These are phyloP conservation scores for Xylariaceae sp. DNA, from an alignment of 2,329 filamentous ascomycete species.

Conservation along the genomic window DNA sequence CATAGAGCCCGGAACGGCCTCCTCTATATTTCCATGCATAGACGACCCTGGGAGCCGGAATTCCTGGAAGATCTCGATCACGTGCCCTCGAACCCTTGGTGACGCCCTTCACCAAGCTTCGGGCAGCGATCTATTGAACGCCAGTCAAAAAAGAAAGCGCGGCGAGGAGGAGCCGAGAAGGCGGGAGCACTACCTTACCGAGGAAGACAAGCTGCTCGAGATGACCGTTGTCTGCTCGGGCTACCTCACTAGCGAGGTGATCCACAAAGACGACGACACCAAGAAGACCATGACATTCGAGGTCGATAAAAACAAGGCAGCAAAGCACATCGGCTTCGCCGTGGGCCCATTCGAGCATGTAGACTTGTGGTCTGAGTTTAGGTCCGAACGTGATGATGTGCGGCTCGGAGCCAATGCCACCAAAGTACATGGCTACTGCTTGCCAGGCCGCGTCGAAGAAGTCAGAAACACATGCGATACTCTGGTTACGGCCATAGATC, in stretches of 20 bases:
- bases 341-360: slow-evolving; percentile 93
- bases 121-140: slow-evolving; percentile 17
- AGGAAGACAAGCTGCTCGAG: slow-evolving; percentile 82
- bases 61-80: slow-evolving; percentile 83
- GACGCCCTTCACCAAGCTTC: slow-evolving; percentile 55
- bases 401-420: slow-evolving; percentile 82
- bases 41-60: slow-evolving; percentile 77
- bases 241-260: slow-evolving; percentile 73
- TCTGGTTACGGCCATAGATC: slow-evolving; percentile 80
- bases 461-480: slow-evolving; percentile 82
- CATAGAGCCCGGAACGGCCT: slow-evolving; percentile 68
- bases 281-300: slow-evolving; percentile 87
- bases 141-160: slow-evolving; percentile 30
- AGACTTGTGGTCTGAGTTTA: slow-evolving; percentile 74
- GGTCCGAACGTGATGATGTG: slow-evolving; percentile 85
- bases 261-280: slow-evolving; percentile 66
- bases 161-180: slow-evolving; percentile 31
- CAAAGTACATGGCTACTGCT: slow-evolving; percentile 83
- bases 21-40: slow-evolving; percentile 86
- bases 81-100: slow-evolving; percentile 76
- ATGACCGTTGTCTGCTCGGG: slow-evolving; percentile 89
- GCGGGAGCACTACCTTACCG: slow-evolving; percentile 39
- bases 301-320: slow-evolving; percentile 65
- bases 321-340: slow-evolving; percentile 87
- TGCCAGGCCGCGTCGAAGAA: slow-evolving; percentile 75